Percentiles rank a stretch among this genome's conserved stretches.
phyloP scores from a whole-genome alignment of 805 yeast species.

The Blastobotrys terrestris region DNA sequence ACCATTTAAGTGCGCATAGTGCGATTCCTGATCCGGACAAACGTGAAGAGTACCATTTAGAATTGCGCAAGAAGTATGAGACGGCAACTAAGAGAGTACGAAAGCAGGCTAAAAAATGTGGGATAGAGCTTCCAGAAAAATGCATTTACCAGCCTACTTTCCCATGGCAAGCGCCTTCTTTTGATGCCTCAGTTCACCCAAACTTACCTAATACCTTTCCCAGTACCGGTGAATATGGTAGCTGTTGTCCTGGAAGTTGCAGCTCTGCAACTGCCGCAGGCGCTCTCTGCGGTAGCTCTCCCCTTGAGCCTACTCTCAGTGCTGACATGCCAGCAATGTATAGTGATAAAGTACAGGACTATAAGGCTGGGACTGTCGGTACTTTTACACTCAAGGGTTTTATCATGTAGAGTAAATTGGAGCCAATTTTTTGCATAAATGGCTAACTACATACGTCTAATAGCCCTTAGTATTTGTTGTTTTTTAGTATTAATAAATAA shows the following conservation, averaged over 20 bases:
- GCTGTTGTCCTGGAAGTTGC: neutral
- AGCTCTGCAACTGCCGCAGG: neutral
- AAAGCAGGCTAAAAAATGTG: neutral
- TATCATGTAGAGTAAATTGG: too few relatives aligned
- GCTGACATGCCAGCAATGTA: too few relatives aligned
- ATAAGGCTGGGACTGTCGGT: too few relatives aligned
- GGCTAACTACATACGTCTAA: too few relatives aligned
- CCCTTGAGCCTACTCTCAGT: neutral
- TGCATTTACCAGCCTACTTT: neutral
- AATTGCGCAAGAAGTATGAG: neutral
- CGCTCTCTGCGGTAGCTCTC: neutral
- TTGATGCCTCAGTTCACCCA: neutral
- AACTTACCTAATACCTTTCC: neutral
- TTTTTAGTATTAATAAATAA: too few relatives aligned
- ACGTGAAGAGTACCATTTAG: neutral
- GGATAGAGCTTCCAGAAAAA: neutral
- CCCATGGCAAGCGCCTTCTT: neutral
- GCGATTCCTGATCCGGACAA: slow-evolving; percentile 5
- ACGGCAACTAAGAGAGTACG: neutral
- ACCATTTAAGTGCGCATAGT: slow-evolving; percentile 14
- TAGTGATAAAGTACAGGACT: too few relatives aligned
- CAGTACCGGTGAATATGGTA: neutral
- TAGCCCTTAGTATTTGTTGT: too few relatives aligned
- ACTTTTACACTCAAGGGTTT: too few relatives aligned
- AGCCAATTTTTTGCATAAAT: too few relatives aligned